Conservation (phyloP, 805 yeast genomes). For the Candida odintsovae region DNA sequence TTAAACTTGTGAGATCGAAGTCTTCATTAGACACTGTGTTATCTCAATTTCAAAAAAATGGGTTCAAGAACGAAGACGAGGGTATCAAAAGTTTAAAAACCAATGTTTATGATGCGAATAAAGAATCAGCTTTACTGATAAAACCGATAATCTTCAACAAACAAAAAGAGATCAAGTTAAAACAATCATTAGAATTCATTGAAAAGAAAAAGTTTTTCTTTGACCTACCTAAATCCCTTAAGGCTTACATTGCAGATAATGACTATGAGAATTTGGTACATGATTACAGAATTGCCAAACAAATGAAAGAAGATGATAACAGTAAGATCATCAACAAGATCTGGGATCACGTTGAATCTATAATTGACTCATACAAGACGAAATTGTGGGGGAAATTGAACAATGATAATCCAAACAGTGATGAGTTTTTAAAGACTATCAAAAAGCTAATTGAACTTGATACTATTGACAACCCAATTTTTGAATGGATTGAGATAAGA, state of each 20-base stretch:
- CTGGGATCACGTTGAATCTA: slow-evolving; percentile 50
- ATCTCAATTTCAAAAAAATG: slow-evolving; percentile 41
- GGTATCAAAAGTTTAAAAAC: slow-evolving; percentile 31
- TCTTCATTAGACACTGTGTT: slow-evolving; percentile 57
- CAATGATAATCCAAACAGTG: slow-evolving; percentile 12
- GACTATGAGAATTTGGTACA: slow-evolving; percentile 55
- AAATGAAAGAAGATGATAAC: slow-evolving; percentile 23
- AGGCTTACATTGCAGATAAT: slow-evolving; percentile 35
- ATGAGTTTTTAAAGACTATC: slow-evolving; percentile 36
- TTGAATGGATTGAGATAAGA: slow-evolving; percentile 54
- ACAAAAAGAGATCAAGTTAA: slow-evolving; percentile 41
- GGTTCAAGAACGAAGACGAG: slow-evolving; percentile 19
- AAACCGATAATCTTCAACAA: slow-evolving; percentile 55
- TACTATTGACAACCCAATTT: slow-evolving; percentile 58
- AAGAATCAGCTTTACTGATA: slow-evolving; percentile 45
- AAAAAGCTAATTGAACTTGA: slow-evolving; percentile 58
- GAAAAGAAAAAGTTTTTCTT: slow-evolving; percentile 48
- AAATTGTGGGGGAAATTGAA: slow-evolving; percentile 45
- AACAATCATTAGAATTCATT: slow-evolving; percentile 43
- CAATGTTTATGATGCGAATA: slow-evolving; percentile 43
- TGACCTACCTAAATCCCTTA: slow-evolving; percentile 49
- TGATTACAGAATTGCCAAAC: slow-evolving; percentile 50
- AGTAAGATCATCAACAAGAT: slow-evolving; percentile 41
- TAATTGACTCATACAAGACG: slow-evolving; percentile 49
- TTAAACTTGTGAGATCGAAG: slow-evolving; percentile 59